Evolutionary conservation across 2,329 filamentous ascomycete genomes (phyloP), one percentile per base, ranked within the genome.

Genomic region (Paraphoma chrysanthemicola): DNA sequence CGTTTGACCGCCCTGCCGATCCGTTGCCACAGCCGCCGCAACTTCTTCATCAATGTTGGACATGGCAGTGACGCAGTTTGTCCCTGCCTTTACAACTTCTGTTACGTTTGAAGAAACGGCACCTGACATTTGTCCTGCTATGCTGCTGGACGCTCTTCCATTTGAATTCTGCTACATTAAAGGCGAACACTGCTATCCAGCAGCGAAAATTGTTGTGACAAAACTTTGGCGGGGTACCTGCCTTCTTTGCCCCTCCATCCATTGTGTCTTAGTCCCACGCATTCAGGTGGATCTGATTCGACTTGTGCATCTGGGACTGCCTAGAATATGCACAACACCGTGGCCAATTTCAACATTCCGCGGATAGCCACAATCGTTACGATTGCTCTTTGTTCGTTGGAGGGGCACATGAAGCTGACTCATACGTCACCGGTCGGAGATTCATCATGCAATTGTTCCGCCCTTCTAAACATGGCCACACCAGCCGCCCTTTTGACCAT

Each of bases 21-120:
- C 56, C 41, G 48, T 67, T 48, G 64, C 64, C 64, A 67, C 64
- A 66, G 44, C 44, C 30, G 63, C 59, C 59, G 60, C 64, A 66
- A 52, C 62, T 63, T 56, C 57, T 54, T 63, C 61, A 64, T 16
- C 43, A 6, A 17, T 5, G 23, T 23, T 23, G 23, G 23, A 23
- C 23, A 31, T 38, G 17, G 28, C 12, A 18, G n/a, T 16, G n/a
- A 41, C 29, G n/a, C 16, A 36, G 36, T 10, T 14, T n/a, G 36
- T 44, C n/a, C 23, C 43, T 30, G 51, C 36, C 38, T 45, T 33
- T 16, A 43, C 38, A 44, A 38, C 50, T 44, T 49, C 43, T 47
- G 51, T 10, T 10, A 36, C 9, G 3, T 10, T 14, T 7, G 3
- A 14, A 3, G 3, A 14, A 36, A 36, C 3, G 33, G 7, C 33